Evolutionary conservation across 78 protist genomes (phyloP), one percentile per base, ranked within the genome.

Genomic region (Dictyostelium brefeldianum): DNA sequence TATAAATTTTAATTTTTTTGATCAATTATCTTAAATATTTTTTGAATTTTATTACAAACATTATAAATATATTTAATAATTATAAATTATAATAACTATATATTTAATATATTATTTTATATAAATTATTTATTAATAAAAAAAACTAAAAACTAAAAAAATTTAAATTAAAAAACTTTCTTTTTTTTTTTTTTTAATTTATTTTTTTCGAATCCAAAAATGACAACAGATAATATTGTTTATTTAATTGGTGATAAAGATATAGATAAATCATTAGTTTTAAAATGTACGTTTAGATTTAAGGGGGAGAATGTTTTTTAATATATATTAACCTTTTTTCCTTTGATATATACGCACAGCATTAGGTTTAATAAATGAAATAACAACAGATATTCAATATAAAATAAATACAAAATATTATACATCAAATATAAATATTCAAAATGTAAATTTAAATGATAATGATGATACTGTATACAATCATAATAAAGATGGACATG

Each of bases 181-280:
- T 12, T 62, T 14, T 62, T 25, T 59, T 20, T 59, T 6, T 56
- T 56, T 56, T 22, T 9, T 18, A 17, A 56, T 56, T 20, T 20
- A 56, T 59, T 59, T 59, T 14, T 9, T 14, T 22, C 20, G 27
- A 25, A 11, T 8, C 8, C 3, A 69, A 70, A 4, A 36, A 70
- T 18, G 50, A 36, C 25, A 70, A 27, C 20, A 73, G n/a, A 10
- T 20, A 73, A 73, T 25, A 73, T 36, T 20, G 10, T 73, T 0
- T 36, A 46, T 25, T 11, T 73, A n/a, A 17, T 73, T 10, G 79
- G 59, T n/a, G 59, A 36, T 47, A 73, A 73, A 46, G 79, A 73
- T 43, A 46, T 73, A 4, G 79, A 73, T 46, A 73, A 46, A 73
- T 43, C 17, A 20, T 20, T n/a, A n/a, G 20, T 73, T 9, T 15